Base-by-base conservation (phyloP, 768 basidiomycete species). In the Coprinopsis cinerea region DNA sequence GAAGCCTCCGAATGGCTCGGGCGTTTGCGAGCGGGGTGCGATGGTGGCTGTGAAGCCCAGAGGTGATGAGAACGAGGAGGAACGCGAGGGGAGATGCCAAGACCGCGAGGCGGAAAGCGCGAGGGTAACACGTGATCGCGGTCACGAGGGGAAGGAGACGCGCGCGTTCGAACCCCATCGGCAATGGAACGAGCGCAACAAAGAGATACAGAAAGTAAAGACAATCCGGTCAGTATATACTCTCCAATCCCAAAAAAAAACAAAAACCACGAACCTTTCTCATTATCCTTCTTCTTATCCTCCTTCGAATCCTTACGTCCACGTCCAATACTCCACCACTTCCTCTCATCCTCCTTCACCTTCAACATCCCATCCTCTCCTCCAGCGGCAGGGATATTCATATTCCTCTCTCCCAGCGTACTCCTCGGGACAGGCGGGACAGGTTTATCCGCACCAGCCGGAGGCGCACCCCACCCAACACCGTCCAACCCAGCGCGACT, bases 261-360 rank as follows among this genome's bases (percentile, higher is more conserved):
- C 1, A 32, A 30, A 14, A 28, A 9, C 11, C 47, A 11, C 22
- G 37, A 40, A 52, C 69, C 69, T 23, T 67, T 64, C 45, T 70
- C 68, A 27, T 70, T 70, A 53, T 63, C 65, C 54, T 69, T 64
- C 54, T 74, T 74, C 14, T 67, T 72, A 64, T 78, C 79, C 58
- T 82, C 82, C 62, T 87, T 86, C 15, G 79, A 81, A 49, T 86
- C 87, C 60, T 82, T 88, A 56, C 83, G 67, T 9, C 85, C 85
- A 13, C 85, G 68, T 4, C 85, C 82, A 51, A 91, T 82, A 54
- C 77, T 90, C 89, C 88, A 91, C 87, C 88, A 91, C 63, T 82
- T 85, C 59, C 67, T 61, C 35, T 64, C 65, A 26, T 67, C 66
- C 1, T 45, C 54, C 57, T 70, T 69, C 56, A 57, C 64, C 60